Conservation (phyloP, 768 basidiomycete genomes). For the Ramaria sp. region DNA sequence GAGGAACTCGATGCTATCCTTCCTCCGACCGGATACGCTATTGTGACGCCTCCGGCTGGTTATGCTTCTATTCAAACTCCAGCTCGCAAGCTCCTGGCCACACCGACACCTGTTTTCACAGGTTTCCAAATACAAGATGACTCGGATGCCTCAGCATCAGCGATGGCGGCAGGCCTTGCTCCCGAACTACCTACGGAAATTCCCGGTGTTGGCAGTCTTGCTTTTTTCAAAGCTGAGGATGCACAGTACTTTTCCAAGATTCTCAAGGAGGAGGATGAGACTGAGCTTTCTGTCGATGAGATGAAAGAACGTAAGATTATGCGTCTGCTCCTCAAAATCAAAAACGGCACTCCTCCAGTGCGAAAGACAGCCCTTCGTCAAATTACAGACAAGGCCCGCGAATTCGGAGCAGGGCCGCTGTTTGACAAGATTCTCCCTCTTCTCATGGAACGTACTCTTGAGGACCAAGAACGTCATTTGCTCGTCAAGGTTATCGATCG, state of each 20-base stretch:
- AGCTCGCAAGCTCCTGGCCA: conserved; percentile 37
- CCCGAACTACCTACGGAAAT: conserved; percentile 96
- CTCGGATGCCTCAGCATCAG: conserved; percentile 78
- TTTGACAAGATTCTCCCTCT: conserved; percentile 98
- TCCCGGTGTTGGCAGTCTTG: conserved; percentile 91
- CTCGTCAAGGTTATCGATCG: conserved; percentile 99
- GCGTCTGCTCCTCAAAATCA: conserved; percentile 95
- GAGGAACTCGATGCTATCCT: conserved; percentile 91
- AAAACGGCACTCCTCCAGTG: conserved; percentile 98
- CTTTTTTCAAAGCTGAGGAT: conserved; percentile 98
- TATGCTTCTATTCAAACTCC: conserved; percentile 70
- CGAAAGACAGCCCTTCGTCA: conserved; percentile 96
- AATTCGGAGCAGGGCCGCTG: conserved; percentile 94
- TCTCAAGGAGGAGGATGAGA: conserved; percentile 90
- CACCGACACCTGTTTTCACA: conserved; percentile 43
- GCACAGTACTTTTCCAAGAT: conserved; percentile 98
- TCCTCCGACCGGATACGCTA: conserved; percentile 76
- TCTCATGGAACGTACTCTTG: conserved; percentile 94
- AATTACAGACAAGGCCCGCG: conserved; percentile 98
- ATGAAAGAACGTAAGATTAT: conserved; percentile 99
- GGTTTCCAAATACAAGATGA: conserved; percentile 98
- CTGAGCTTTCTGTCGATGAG: conserved; percentile 85
- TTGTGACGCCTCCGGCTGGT: conserved; percentile 89
- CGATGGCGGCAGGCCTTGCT: conserved; percentile 85
- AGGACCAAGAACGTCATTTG: conserved; percentile 97